Percentiles rank a stretch among this genome's conserved stretches.
Evolutionary conservation across 805 yeast species (phyloP).

Genomic region (Metschnikowia drakensbergensis): DNA sequence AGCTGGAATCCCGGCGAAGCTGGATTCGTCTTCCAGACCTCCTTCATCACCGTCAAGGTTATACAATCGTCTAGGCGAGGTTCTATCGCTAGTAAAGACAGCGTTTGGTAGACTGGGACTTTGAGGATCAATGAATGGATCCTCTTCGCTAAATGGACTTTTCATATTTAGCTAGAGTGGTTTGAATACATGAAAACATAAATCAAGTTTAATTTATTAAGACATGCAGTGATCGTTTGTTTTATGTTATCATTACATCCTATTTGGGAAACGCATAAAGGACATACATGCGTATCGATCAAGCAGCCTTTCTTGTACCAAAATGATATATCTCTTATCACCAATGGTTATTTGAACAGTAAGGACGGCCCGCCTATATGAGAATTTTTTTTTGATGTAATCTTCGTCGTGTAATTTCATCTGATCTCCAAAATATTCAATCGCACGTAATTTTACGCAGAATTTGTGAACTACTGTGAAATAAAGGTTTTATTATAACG

Average conservation of each 20-base stretch:
- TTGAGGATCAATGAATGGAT: constrained; percentile 32
- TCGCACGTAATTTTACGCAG: neutral
- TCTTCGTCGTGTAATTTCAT: neutral
- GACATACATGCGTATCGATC: neutral
- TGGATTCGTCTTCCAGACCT: constrained; percentile 23
- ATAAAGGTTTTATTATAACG: too few species aligned
- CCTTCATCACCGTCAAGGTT: constrained; percentile 21
- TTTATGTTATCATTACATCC: constrained; percentile 19
- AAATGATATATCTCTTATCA: neutral
- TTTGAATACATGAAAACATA: constrained; percentile 3
- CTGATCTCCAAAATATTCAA: neutral
- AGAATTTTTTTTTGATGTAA: too few species aligned
- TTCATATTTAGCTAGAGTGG: constrained; percentile 20
- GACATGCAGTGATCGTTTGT: neutral
- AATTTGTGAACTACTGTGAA: neutral
- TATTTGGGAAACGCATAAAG: constrained; percentile 15
- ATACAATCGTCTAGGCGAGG: constrained; percentile 35
- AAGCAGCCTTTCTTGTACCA: neutral
- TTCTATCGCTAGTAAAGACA: constrained; percentile 37
- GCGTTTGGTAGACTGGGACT: constrained; percentile 35
- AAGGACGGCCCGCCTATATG: too few species aligned
- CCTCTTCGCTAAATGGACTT: constrained; percentile 30
- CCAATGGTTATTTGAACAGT: too few species aligned
- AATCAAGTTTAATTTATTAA: neutral
- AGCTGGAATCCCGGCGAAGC: constrained; percentile 25